Base-by-base conservation (phyloP, 2,329 filamentous ascomycete species). In the Beauveria medogensis region DNA sequence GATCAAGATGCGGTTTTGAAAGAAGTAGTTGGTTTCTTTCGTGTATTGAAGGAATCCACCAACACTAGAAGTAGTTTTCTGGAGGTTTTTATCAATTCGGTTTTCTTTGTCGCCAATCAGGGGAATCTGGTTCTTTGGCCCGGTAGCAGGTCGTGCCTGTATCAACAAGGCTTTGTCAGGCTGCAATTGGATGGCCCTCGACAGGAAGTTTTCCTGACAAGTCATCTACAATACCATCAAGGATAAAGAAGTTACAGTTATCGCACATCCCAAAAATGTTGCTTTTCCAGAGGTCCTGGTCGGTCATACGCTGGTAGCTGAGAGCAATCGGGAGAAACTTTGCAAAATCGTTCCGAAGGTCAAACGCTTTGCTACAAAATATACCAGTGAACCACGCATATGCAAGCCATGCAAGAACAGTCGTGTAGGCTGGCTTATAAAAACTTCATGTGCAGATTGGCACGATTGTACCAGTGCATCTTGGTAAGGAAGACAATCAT, bases 321-420 rank as follows among this genome's bases (percentile, higher is more conserved):
- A 67, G 64, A 56, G 72, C 60, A 46, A 70, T 59, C 28, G 65
- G 65, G 24, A 73, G 63, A 56, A 74, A 69, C 52, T 65, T 63
- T n/a, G 55, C 26, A 22, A 68, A 68, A 30, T 73, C 66, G 62
- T 69, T 63, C 34, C 51, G 65, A 55, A 72, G 48, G 65, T 75
- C 64, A 48, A 74, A 68, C 51, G 64, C 8, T 7, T 71, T 65
- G 62, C 69, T 69, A 41, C 67, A 69, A 61, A 73, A 74, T 52
- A 70, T 54, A 73, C 63, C 16, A 67, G 48, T 28, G 69, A 68
- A 22, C 68, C 69, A 47, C 68, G 67, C 52, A 75, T 67, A 61
- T 70, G 70, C 57, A 75, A 74, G 59, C 70, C 73, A 63, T 74
- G 71, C 46, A 75, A 62, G 63, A 74, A 75, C 52, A 69, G 66